phyloP scores from a whole-genome alignment of 306 rosid genomes.

The Vicia villosa region DNA sequence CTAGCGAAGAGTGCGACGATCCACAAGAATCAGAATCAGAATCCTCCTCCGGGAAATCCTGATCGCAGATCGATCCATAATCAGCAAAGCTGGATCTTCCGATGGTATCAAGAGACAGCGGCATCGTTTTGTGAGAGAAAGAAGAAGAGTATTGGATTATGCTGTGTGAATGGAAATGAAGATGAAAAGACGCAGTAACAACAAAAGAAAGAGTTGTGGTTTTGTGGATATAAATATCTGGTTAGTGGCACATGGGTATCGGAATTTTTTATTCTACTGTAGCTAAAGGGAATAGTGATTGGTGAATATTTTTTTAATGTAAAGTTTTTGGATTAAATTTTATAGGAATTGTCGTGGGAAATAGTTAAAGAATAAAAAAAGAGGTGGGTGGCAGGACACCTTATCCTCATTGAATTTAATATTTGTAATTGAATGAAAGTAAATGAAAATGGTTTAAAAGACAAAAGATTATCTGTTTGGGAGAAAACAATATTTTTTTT shows the following conservation, averaged over 20 bases:
- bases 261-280: slow-evolving; percentile 41
- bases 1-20: slow-evolving; percentile 70
- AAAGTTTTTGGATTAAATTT: slow-evolving; percentile 13
- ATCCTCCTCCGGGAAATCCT: slow-evolving; percentile 44
- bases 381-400: slow-evolving; percentile 32
- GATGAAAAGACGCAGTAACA: slow-evolving; percentile 18
- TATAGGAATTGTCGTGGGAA: neutral
- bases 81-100: slow-evolving; percentile 48
- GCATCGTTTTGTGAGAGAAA: slow-evolving; percentile 41
- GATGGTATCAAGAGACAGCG: slow-evolving; percentile 47
- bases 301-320: neutral
- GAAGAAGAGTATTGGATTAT: neutral
- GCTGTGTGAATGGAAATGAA: slow-evolving; percentile 5
- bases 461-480: slow-evolving; percentile 44
- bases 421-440: neutral
- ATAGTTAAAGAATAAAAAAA: slow-evolving; percentile 36
- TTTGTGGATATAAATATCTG: slow-evolving; percentile 39
- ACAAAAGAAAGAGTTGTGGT: neutral
- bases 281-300: neutral
- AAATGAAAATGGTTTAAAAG: slow-evolving; percentile 3
- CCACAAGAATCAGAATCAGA: slow-evolving; percentile 59
- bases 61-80: slow-evolving; percentile 55
- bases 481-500: neutral
- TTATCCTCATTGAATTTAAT: slow-evolving; percentile 48
- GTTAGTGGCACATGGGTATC: slow-evolving; percentile 54